These are phyloP conservation scores for Aspergillus brunneoviolaceus DNA, from an alignment of 2,329 filamentous ascomycete genomes.

Conservation along the genomic window DNA sequence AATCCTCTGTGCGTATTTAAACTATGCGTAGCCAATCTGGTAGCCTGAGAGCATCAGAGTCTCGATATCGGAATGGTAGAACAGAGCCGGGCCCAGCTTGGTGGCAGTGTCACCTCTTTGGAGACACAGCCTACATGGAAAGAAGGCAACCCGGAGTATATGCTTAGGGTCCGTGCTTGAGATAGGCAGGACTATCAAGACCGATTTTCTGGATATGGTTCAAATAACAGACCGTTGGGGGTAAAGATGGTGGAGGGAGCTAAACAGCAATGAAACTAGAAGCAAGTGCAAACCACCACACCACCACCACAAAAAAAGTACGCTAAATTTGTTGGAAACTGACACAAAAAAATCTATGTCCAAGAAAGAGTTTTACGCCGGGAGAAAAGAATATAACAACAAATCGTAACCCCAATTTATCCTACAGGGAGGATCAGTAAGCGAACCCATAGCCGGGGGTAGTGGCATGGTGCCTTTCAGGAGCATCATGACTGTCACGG, in stretches of 20 bases:
- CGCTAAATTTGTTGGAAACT: slow-evolving; percentile 24
- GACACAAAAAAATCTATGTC: slow-evolving; percentile 11
- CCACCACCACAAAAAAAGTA: slow-evolving; percentile 16
- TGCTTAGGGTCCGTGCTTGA: neutral
- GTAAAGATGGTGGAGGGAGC: neutral
- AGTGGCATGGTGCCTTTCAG: slow-evolving; percentile 32
- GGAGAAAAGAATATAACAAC: slow-evolving; percentile 10
- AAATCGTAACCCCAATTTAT: slow-evolving; percentile 5
- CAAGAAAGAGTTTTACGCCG: slow-evolving; percentile 1
- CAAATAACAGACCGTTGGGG: neutral
- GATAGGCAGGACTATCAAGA: neutral
- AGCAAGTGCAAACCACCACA: slow-evolving; percentile 6
- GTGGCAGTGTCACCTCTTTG: too few relatives aligned
- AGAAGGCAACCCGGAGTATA: too few relatives aligned
- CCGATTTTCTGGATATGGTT: neutral
- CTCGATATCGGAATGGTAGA: too few relatives aligned
- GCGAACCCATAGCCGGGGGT: slow-evolving; percentile 37
- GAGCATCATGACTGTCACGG: slow-evolving; percentile 27
- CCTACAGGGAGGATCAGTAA: slow-evolving; percentile 22
- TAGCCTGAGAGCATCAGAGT: neutral
- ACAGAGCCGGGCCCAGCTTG: too few relatives aligned
- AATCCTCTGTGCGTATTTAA: neutral
- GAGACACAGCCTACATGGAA: too few relatives aligned
- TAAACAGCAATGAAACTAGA: neutral
- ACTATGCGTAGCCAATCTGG: neutral